Base-by-base conservation (phyloP, 208 protist species). In the Wallacemonas sp. region DNA sequence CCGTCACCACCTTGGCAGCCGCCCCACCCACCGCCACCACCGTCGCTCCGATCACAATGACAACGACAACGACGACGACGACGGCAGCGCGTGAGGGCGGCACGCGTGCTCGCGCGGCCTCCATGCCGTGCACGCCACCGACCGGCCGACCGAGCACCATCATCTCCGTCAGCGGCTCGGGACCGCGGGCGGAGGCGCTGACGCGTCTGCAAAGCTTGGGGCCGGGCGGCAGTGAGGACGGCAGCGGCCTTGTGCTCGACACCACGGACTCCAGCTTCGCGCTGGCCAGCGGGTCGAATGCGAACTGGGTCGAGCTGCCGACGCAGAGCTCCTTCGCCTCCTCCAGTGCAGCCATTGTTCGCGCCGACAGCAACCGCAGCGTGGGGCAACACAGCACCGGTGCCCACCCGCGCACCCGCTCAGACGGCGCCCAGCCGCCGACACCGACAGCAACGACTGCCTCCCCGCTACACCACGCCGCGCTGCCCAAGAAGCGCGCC, bases 281-380 rank as follows among this genome's bases (percentile, higher is more conserved):
- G 26, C 31, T 59, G 32, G 16, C 29, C 16, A 59, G 2, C 28
- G 31, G 16, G 52, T 41, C 52, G 3, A 39, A 0, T 14, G 31
- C 28, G 29, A 33, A 36, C 16, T 59, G 52, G 52, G 52, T 59
- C 2, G 52, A 59, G 52, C n/a, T 59, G 38, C 52, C 52, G 26
- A 23, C n/a, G 31, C 52, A 59, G n/a, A 41, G 31, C 52, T 59
- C 52, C 31, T 26, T 59, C 52, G 32, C 52, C 8, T 59, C 52
- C 3, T 41, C 32, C 12, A 59, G 31, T 29, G 52, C 32, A 14
- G 31, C 32, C 16, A 3, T 25, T 3, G 5, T 25, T 3, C 52
- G n/a, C 31, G 22, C 16, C 12, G 52, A 59, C 52, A 59, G 32
- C 29, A 59, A 18, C 52, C 0, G 0, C 14, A 33, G 32, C 18